Evolutionary conservation across 2,329 filamentous ascomycete species (phyloP).

Genomic region (Calonectria honghensis): DNA sequence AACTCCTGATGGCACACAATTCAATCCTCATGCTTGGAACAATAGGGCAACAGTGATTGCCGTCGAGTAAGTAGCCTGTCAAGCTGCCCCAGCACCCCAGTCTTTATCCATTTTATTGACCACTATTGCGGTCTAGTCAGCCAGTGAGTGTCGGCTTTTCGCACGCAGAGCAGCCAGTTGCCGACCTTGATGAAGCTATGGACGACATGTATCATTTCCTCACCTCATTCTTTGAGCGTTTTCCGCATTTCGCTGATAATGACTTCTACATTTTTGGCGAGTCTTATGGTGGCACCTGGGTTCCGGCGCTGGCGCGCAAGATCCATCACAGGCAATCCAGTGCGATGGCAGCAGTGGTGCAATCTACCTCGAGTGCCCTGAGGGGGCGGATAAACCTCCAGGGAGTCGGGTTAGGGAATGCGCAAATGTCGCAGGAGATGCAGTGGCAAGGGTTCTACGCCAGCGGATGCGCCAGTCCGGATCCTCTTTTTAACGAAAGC

Average conservation of each 20-base stretch:
- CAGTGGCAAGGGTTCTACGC: background rate
- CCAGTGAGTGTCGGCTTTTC: background rate
- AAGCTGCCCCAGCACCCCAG: background rate
- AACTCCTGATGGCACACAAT: background rate
- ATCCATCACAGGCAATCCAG: background rate
- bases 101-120: background rate
- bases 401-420: background rate
- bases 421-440: background rate
- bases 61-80: background rate
- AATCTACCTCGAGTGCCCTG: background rate
- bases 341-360: background rate
- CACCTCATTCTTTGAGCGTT: background rate
- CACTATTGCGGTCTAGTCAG: background rate
- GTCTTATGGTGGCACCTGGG: background rate
- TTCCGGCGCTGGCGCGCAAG: background rate
- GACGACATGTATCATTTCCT: slow-evolving; percentile 1
- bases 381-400: background rate
- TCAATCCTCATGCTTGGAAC: background rate
- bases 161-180: background rate
- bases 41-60: background rate
- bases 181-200: background rate
- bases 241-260: background rate
- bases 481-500: background rate
- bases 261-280: background rate
- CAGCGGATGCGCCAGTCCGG: background rate